Base-by-base conservation (phyloP, 371 early-diverging fungal genomes). In the Circinella umbellata region DNA sequence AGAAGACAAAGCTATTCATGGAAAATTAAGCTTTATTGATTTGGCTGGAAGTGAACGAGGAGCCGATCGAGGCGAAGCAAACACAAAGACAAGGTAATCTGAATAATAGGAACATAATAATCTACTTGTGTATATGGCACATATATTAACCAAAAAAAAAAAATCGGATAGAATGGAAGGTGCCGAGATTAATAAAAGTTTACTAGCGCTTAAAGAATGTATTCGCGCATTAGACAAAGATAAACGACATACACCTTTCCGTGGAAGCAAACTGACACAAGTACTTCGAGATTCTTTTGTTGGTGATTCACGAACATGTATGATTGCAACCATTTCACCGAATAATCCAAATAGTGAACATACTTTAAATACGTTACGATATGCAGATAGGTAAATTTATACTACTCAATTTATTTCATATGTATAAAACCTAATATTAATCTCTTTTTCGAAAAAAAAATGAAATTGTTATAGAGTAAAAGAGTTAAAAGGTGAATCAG, bases 41-140 rank as follows among this genome's bases (percentile, higher is more conserved):
- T 81, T 99, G 68, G 99, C 99, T 10, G 99, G 99, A 18, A 96
- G 95, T 80, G 99, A 99, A 81, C 91, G 99, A 64, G 99, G 99
- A 18, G 95, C 96, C 4, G 99, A 99, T 77, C 89, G 99, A 67
- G 98, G 98, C 11, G 96, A 96, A 39, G 88, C 95, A 0, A 92
- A 96, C 78, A 84, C 88, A 53, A 91, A 95, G 74, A 97, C 98
- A 63, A 84, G 96, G 90, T 85, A 77, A 74, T 63, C 3, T 10
- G 53, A 14, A 14, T 38, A 27, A 74, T 63, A 8, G 20, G 53
- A 14, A 13, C 27, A 27, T 27, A 27, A 27, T 27, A 27, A 2
- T 27, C 2, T 27, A 27, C 27, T 27, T 27, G 27, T 27, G 35
- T 35, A 42, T 42, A 11, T 42, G 42, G 1, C 42, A 42, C 11